These are phyloP conservation scores for Periglandula ipomoeae DNA, from an alignment of 2,329 filamentous ascomycete genomes.

Conservation along the genomic window DNA sequence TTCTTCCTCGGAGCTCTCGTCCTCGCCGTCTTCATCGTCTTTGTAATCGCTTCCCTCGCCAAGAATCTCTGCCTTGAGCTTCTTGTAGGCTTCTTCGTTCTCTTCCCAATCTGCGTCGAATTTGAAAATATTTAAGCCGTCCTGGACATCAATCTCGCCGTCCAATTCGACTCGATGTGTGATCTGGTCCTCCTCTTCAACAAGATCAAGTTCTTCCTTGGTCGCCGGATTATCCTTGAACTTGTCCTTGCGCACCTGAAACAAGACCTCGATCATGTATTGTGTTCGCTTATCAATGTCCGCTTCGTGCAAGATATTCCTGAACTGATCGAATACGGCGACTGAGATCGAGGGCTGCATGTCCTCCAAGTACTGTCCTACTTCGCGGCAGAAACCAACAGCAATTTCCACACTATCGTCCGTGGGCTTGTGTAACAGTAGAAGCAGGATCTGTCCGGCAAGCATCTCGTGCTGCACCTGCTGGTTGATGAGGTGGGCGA, in stretches of 20 bases:
- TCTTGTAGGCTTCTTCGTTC: slow-evolving; percentile 83
- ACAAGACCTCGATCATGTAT: slow-evolving; percentile 97
- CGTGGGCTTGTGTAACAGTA: slow-evolving; percentile 91
- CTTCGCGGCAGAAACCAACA: slow-evolving; percentile 83
- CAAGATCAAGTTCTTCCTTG: slow-evolving; percentile 85
- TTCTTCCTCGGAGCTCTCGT: slow-evolving; percentile 62
- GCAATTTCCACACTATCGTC: slow-evolving; percentile 98
- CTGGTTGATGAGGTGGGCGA: slow-evolving; percentile 92
- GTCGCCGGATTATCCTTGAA: slow-evolving; percentile 92
- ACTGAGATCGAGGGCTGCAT: slow-evolving; percentile 85
- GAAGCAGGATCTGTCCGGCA: slow-evolving; percentile 80
- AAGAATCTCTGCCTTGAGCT: slow-evolving; percentile 84
- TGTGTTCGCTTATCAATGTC: slow-evolving; percentile 98
- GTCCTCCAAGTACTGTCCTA: slow-evolving; percentile 88
- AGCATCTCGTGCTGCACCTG: slow-evolving; percentile 93
- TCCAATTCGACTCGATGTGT: slow-evolving; percentile 80
- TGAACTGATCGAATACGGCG: slow-evolving; percentile 90
- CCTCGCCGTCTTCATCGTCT: slow-evolving; percentile 45
- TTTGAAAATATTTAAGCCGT: slow-evolving; percentile 92
- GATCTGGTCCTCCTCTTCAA: slow-evolving; percentile 97
- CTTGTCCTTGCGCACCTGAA: slow-evolving; percentile 90
- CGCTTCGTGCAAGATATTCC: slow-evolving; percentile 89
- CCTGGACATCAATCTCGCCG: slow-evolving; percentile 75
- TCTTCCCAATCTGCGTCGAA: slow-evolving; percentile 83
- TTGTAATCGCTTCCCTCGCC: slow-evolving; percentile 87